A percentile compares a stretch with the other conserved stretches of the same genome.
Evolutionary conservation across 2,329 filamentous ascomycete species (phyloP).

Genomic region (Rosellinia necatrix): DNA sequence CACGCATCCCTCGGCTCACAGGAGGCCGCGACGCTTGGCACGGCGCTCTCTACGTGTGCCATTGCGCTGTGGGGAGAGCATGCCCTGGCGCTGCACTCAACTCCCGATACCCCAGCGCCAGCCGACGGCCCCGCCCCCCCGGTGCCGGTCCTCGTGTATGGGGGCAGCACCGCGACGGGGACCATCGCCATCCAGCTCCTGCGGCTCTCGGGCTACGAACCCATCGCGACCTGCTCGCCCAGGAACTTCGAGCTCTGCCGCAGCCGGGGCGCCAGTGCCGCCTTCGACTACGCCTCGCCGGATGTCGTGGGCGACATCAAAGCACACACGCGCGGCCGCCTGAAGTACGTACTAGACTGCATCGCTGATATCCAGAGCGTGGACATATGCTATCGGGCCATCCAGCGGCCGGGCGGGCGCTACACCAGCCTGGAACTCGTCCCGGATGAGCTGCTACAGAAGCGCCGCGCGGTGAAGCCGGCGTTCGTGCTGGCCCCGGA

Average conservation of each 20-base stretch:
- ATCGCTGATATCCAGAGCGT: slow-evolving; percentile 47
- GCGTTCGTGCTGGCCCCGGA: slow-evolving; percentile 12
- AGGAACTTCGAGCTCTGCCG: slow-evolving; percentile 34
- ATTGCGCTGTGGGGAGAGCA: slow-evolving; percentile 4
- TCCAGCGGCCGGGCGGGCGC: slow-evolving; percentile 36
- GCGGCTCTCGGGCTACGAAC: slow-evolving; percentile 2
- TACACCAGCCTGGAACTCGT: slow-evolving; percentile 28
- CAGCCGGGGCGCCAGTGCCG: slow-evolving; percentile 51
- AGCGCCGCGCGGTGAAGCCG: slow-evolving; percentile 10
- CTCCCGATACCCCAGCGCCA: neutral
- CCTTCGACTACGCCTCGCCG: slow-evolving; percentile 55
- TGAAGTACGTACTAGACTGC: slow-evolving; percentile 54
- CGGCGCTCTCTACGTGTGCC: slow-evolving; percentile 3
- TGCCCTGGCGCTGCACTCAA: neutral
- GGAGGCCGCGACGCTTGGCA: slow-evolving; percentile 21
- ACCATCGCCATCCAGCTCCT: slow-evolving; percentile 20
- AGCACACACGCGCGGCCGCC: slow-evolving; percentile 47
- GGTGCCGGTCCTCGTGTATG: slow-evolving; percentile 32
- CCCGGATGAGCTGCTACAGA: neutral
- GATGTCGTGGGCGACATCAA: slow-evolving; percentile 52
- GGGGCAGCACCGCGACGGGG: slow-evolving; percentile 23
- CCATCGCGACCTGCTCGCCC: too few relatives aligned
- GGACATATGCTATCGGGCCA: slow-evolving; percentile 46
- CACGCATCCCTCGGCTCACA: too few relatives aligned
- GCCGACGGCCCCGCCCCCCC: neutral